Conservation (phyloP, 2,329 filamentous ascomycete genomes). For the Aspergillus alliaceus region DNA sequence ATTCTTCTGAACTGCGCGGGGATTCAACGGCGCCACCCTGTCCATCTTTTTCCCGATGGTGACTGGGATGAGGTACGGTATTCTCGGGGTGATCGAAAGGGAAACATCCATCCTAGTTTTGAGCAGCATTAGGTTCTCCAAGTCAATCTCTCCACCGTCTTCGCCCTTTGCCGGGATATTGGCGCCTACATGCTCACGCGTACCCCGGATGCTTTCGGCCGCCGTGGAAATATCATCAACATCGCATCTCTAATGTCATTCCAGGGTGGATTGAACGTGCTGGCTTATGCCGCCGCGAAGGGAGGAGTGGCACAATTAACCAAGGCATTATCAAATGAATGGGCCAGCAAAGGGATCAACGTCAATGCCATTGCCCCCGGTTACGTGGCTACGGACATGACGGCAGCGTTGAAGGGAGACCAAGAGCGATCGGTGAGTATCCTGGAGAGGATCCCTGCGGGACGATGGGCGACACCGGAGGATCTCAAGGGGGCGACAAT, state of each 20-base stretch:
- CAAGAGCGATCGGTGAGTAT: constrained; percentile 69
- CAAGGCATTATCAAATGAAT: constrained; percentile 83
- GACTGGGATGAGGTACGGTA: constrained; percentile 65
- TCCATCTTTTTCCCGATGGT: constrained; percentile 67
- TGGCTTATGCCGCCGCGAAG: constrained; percentile 83
- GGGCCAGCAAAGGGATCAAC: constrained; percentile 73
- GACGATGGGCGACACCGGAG: constrained; percentile 77
- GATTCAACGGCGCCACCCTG: constrained; percentile 73
- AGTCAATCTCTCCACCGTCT: constrained; percentile 79
- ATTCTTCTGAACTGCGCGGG: constrained; percentile 81
- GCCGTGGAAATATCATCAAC: constrained; percentile 66
- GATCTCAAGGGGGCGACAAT: constrained; percentile 83
- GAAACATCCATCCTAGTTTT: neutral
- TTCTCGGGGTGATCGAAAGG: neutral
- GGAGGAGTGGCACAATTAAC: constrained; percentile 82
- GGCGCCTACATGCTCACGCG: constrained; percentile 24
- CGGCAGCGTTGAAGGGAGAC: constrained; percentile 74
- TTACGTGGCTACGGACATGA: constrained; percentile 91
- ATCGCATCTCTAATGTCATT: constrained; percentile 78
- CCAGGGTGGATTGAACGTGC: constrained; percentile 85
- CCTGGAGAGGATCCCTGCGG: constrained; percentile 75
- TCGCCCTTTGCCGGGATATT: constrained; percentile 49
- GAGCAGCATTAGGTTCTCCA: constrained; percentile 62
- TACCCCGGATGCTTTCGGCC: neutral
- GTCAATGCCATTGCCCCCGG: constrained; percentile 90